Evolutionary conservation across 345 rosid species (phyloP).

Genomic region (Abelmoschus esculentus): DNA sequence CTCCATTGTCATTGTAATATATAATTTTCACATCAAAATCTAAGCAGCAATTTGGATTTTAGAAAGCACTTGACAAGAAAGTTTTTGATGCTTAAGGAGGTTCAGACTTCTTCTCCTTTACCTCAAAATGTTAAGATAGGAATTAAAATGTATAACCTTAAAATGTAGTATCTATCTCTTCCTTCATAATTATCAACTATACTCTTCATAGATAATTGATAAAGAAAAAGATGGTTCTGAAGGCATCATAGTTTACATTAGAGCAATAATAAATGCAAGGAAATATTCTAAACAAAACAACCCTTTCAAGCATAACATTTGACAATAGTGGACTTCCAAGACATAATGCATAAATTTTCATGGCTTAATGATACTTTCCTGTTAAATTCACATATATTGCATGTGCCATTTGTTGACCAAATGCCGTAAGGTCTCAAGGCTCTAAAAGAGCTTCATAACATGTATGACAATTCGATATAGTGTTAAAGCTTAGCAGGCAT

Average conservation of each 20-base stretch:
- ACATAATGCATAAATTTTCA: not conserved
- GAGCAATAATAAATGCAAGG: not conserved
- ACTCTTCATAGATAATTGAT: no score
- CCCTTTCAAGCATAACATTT: not conserved
- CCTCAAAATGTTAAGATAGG: not conserved
- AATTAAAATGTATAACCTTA: not conserved
- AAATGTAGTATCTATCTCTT: no score
- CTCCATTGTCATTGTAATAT: not conserved
- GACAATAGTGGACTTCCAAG: not conserved
- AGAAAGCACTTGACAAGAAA: not conserved
- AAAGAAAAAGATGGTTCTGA: not conserved
- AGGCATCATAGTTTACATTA: not conserved
- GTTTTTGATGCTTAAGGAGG: not conserved
- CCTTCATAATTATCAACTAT: no score
- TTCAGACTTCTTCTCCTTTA: not conserved
- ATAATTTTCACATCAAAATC: not conserved
- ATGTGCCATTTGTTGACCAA: not conserved
- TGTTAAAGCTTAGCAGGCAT: not conserved
- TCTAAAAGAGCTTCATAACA: not conserved
- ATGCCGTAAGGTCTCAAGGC: not conserved
- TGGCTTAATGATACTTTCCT: not conserved
- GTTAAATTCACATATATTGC: not conserved
- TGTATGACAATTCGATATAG: not conserved
- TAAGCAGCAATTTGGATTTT: not conserved
- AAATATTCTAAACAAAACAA: not conserved